Evolutionary conservation across 192 early-diverging fungal genomes (phyloP), one percentile per base, ranked within the genome.

Genomic region (Gaertneriomyces sp.): DNA sequence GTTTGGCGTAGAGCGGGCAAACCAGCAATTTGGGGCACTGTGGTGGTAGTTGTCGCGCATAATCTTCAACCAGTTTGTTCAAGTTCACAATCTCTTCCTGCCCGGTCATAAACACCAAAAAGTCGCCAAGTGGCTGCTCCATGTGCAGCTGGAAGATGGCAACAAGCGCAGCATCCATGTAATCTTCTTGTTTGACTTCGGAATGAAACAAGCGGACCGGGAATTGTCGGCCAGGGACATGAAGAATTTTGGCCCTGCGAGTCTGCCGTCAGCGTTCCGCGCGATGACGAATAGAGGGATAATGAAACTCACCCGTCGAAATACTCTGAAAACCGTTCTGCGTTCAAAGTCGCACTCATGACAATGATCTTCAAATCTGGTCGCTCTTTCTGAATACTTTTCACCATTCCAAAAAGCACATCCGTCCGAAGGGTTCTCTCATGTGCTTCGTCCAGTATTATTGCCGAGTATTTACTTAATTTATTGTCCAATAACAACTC

Each of bases 341-440:
- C 93, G 66, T 99, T 91, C 53, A 99, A 73, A 0, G 97, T 99
- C 4, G 97, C 97, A 58, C 86, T 89, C 95, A 98, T 99, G 46
- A 99, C 85, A 16, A 99, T 84, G 7, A 98, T 85, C 79, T 92
- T 96, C 11, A 99, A 79, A 53, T 89, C 87, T 25, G 69, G 51
- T 12, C 96, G 72, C 43, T 83, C 78, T 56, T 83, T 73, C 72
- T 93, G 91, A 25, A 95, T 93, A 5, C 79, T 86, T 70, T 94
- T 94, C 14, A 96, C 80, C 91, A 93, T 93, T 7, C 94, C 97
- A 76, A 99, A 92, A 41, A 99, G 68, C 47, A 99, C 90, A 73
- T 99, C 97, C 0, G 97, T 99, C 19, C 97, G 80, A 68, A 99
- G 63, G 0, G 92, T 96, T n/a, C 97, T 87, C 76, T 99, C 97